Conservation (phyloP, 768 basidiomycete genomes). For the Boletus tomentosulus region DNA sequence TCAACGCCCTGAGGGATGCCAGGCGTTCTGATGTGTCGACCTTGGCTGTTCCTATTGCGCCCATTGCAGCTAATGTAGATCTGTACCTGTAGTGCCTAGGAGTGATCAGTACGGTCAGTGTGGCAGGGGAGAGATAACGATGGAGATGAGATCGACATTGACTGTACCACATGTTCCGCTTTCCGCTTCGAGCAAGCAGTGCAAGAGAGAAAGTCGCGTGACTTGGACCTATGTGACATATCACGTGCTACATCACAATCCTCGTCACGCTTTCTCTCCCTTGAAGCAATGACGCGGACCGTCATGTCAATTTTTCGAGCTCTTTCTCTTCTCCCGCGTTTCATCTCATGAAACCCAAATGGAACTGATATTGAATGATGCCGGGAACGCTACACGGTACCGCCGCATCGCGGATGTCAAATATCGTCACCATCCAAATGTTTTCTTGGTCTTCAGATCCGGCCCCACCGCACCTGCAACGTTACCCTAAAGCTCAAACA, state of each 20-base stretch:
- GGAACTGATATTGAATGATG: neutral
- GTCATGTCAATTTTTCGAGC: neutral
- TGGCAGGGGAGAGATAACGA: conserved; percentile 22
- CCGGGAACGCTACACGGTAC: neutral
- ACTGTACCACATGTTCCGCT: conserved; percentile 27
- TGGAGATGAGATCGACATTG: conserved; percentile 9
- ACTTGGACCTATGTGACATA: neutral
- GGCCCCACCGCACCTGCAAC: neutral
- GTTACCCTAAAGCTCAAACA: neutral
- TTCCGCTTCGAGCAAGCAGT: conserved; percentile 15
- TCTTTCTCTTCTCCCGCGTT: neutral
- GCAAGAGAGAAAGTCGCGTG: conserved; percentile 1
- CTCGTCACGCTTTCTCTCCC: neutral
- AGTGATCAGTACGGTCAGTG: neutral
- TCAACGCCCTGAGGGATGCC: conserved; percentile 59
- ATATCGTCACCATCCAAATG: neutral
- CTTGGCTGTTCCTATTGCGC: conserved; percentile 33
- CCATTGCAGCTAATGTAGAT: conserved; percentile 33
- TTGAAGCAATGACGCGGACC: neutral
- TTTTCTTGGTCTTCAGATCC: neutral
- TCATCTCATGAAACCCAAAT: neutral
- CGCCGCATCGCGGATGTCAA: neutral
- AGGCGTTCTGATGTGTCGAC: conserved; percentile 66
- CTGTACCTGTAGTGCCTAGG: conserved; percentile 1
- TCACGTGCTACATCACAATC: neutral